Evolutionary conservation across 352 stramenopile species (phyloP).

Genomic region (Globisporangium viniferum): DNA sequence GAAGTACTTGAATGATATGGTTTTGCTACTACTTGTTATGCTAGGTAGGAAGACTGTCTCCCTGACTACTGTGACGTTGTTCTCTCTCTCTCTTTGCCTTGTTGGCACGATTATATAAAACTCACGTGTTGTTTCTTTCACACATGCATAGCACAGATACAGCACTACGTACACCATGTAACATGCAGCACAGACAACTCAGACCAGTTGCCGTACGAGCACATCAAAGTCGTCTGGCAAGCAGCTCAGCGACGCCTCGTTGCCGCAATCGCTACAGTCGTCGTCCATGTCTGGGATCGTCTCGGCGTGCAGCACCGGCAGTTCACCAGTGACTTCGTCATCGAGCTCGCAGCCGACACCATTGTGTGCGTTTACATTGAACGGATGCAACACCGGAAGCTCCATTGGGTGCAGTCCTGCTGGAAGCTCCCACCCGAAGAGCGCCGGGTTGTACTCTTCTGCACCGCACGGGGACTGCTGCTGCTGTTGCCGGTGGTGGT

Average conservation of each 20-base stretch:
- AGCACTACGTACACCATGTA: background rate
- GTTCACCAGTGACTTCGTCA: background rate
- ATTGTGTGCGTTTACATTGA: background rate
- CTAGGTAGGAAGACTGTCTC: background rate
- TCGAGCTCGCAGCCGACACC: too few relatives aligned
- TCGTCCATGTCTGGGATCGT: background rate
- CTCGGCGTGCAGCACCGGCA: conserved; percentile 2
- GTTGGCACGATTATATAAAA: background rate
- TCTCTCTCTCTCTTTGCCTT: background rate
- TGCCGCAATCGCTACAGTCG: background rate
- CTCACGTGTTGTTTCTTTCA: background rate
- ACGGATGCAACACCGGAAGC: conserved; percentile 2
- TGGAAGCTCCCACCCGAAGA: conserved; percentile 11
- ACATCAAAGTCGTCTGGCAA: conserved; percentile 9
- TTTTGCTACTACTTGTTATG: background rate
- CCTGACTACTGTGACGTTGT: background rate
- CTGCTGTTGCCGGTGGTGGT: background rate
- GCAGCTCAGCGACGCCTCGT: background rate
- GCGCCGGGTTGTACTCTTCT: conserved; percentile 1
- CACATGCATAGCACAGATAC: background rate
- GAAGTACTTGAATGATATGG: background rate
- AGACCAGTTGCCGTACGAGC: conserved; percentile 7
- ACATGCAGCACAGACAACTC: background rate
- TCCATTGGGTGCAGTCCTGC: background rate
- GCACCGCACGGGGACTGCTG: background rate